Conservation (phyloP, 805 yeast species). For the Candida rishiriensis region DNA sequence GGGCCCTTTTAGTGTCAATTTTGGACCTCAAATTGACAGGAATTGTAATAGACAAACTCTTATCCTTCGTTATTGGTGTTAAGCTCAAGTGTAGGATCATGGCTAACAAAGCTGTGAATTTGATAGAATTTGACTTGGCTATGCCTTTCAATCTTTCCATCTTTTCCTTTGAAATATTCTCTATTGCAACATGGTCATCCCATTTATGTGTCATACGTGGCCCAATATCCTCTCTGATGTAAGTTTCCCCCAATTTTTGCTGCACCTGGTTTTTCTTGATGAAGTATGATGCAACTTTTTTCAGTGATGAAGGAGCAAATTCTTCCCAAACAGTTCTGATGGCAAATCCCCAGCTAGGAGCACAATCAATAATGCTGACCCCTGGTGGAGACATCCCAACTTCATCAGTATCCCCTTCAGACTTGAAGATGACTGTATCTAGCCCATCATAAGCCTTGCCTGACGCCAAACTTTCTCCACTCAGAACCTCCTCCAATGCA, state of each 20-base stretch:
- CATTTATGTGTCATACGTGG: slow-evolving; percentile 1
- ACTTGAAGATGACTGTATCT: too few relatives aligned
- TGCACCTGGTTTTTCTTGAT: not conserved
- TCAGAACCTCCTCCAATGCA: slow-evolving; percentile 14
- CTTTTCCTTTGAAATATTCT: slow-evolving; percentile 6
- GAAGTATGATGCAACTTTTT: not conserved
- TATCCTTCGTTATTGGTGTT: slow-evolving; percentile 7
- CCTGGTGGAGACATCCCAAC: slow-evolving; percentile 1
- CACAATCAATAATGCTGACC: slow-evolving; percentile 7
- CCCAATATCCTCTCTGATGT: slow-evolving; percentile 1
- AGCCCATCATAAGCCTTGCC: too few relatives aligned
- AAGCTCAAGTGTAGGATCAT: slow-evolving; percentile 9
- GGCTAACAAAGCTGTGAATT: slow-evolving; percentile 15
- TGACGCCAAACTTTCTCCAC: too few relatives aligned
- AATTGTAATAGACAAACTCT: slow-evolving; percentile 9
- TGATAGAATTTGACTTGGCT: slow-evolving; percentile 12
- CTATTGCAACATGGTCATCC: slow-evolving; percentile 3
- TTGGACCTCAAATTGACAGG: slow-evolving; percentile 20
- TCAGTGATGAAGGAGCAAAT: not conserved
- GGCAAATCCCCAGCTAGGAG: slow-evolving; percentile 2
- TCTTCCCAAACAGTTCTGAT: not conserved
- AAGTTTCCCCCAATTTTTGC: not conserved
- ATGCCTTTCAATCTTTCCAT: slow-evolving; percentile 5
- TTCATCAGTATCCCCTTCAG: not conserved
- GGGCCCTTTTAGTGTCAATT: slow-evolving; percentile 1